Evolutionary conservation across 1,284 basidiomycete genomes (phyloP), one percentile per base, ranked within the genome.

Genomic region (Cutaneotrichosporon sp.): DNA sequence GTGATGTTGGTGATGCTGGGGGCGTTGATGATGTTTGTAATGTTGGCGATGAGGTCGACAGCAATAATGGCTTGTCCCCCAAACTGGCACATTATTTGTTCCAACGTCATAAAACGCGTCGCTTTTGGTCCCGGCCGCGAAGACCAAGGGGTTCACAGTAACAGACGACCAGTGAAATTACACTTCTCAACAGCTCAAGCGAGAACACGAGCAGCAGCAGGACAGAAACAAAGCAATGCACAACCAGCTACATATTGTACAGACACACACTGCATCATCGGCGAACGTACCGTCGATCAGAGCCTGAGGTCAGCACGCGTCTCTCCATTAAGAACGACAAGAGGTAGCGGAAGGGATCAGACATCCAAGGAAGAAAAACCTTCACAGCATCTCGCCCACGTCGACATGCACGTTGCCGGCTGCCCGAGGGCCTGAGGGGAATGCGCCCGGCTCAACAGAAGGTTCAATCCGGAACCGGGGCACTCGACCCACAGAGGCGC

Each of bases 321-420:
- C 26, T n/a, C 41, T 16, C 26, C 29, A 51, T 20, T 19, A 47
- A 31, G 37, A 51, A 19, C 9, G 25, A 49, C 19, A 20, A 22
- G 31, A 7, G 43, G 38, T 22, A 46, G n/a, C 27, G 43, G 43
- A 46, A 57, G 29, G 27, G 57, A 51, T 75, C 74, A 75, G 74
- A 75, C 74, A 74, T 74, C 72, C 74, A 75, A 75, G 74, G 74
- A 75, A 75, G 74, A 68, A 64, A 65, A 71, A 66, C 67, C 72
- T 68, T 73, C 71, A 49, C 67, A 58, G 69, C 70, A 71, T 72
- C 70, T 66, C 62, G 63, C 61, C 29, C 29, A 14, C 57, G 50
- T 59, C 60, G 45, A 47, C 59, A 44, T 46, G 60, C 38, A 42
- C 48, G 39, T 43, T 51, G 59, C 64, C 60, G 51, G 52, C 63